Evolutionary conservation across 176 grass and related monocot genomes (phyloP).

Genomic region (Eleusine coracana): DNA sequence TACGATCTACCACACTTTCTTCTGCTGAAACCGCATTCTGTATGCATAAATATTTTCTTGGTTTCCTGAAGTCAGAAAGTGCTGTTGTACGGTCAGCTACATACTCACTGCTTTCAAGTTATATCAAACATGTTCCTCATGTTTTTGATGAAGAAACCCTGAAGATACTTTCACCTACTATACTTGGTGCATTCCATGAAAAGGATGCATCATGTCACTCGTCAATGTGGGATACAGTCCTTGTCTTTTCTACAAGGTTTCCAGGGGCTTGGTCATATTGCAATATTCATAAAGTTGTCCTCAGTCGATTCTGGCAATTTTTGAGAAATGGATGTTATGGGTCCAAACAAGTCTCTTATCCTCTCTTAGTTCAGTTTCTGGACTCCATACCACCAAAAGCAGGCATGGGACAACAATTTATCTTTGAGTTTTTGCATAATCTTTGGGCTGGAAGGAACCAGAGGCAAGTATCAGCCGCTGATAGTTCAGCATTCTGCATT

Average conservation of each 20-base stretch:
- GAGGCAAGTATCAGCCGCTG: conserved; percentile 61
- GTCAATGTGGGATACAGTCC: conserved; percentile 86
- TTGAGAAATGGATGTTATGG: conserved; percentile 92
- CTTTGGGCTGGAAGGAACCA: conserved; percentile 89
- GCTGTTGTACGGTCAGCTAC: conserved; percentile 65
- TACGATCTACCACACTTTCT: conserved; percentile 60
- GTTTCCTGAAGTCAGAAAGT: conserved; percentile 78
- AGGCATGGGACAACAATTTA: conserved; percentile 63
- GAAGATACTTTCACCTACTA: conserved; percentile 67
- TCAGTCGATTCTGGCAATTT: conserved; percentile 75
- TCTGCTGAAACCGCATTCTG: conserved; percentile 76
- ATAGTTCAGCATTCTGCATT: conserved; percentile 69
- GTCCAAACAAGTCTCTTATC: conserved; percentile 80
- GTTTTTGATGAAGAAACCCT: conserved; percentile 76
- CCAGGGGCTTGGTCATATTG: conserved; percentile 89
- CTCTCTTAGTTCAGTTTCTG: conserved; percentile 79
- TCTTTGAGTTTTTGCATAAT: conserved; percentile 77
- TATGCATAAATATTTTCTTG: conserved; percentile 83
- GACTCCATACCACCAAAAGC: conserved; percentile 66
- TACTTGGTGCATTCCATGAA: conserved; percentile 84
- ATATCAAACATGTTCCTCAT: conserved; percentile 75
- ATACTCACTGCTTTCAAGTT: conserved; percentile 83
- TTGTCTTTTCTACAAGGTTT: conserved; percentile 76
- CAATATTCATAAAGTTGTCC: conserved; percentile 72
- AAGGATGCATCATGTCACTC: conserved; percentile 80